A percentile compares a stretch with the other conserved stretches of the same genome.
phyloP scores from a whole-genome alignment of 495 filamentous ascomycete species.

The Aspergillus kassunensis region DNA sequence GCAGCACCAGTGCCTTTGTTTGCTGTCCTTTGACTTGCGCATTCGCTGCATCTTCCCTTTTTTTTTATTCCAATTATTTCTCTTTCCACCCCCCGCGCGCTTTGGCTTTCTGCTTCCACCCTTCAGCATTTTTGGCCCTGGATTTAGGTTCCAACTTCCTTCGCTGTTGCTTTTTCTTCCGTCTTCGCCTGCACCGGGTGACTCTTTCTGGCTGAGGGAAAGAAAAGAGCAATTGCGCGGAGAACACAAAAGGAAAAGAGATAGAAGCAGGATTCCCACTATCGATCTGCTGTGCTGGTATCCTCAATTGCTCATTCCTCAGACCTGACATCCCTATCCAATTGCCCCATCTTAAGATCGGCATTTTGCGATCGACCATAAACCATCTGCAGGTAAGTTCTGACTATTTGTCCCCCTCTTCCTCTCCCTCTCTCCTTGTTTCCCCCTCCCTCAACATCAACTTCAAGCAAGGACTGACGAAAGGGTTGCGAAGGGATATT shows the following conservation, averaged over 20 bases:
- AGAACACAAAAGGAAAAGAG: background rate
- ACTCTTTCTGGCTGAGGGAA: background rate
- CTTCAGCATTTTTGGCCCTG: background rate
- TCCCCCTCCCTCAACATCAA: slow-evolving; percentile 14
- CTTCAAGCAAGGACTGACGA: slow-evolving; percentile 22
- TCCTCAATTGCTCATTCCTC: no score
- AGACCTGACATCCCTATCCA: no score
- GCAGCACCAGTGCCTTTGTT: slow-evolving; percentile 4
- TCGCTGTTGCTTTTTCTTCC: slow-evolving; percentile 2
- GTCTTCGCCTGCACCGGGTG: background rate
- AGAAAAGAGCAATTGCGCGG: background rate
- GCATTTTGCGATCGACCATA: slow-evolving; percentile 18
- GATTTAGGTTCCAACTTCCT: background rate
- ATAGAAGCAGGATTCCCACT: slow-evolving; percentile 4
- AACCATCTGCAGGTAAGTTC: slow-evolving; percentile 18
- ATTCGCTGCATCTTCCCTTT: slow-evolving; percentile 11
- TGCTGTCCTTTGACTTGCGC: slow-evolving; percentile 7
- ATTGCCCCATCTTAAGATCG: slow-evolving; percentile 17
- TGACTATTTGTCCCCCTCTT: slow-evolving; percentile 1
- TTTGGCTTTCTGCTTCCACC: background rate
- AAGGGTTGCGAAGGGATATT: slow-evolving; percentile 19
- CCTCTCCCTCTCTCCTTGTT: slow-evolving; percentile 9
- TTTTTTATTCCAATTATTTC: slow-evolving; percentile 5
- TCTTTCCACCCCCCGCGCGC: background rate
- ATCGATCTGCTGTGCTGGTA: slow-evolving; percentile 12